Percentiles rank a stretch among this genome's conserved stretches.
Evolutionary conservation across 495 filamentous ascomycete species (phyloP).

Genomic region (Penicillium antarcticum): DNA sequence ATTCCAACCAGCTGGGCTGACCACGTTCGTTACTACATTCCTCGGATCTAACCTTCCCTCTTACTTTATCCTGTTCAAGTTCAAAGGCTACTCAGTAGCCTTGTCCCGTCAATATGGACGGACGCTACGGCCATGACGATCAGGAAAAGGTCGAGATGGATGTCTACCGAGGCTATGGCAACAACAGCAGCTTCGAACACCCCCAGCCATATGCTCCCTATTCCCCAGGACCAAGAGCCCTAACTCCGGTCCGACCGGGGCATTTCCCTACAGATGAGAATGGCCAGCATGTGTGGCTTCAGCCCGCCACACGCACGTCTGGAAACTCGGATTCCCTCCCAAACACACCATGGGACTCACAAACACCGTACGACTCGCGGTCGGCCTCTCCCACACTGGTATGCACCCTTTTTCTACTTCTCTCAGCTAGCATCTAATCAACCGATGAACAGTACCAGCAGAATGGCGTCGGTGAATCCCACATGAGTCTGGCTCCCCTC

Average conservation of each 20-base stretch:
- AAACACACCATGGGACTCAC: conserved; percentile 9
- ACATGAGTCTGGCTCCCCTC: conserved; percentile 23
- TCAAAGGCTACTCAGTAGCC: background rate
- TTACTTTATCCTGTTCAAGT: background rate
- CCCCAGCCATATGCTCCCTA: conserved; percentile 8
- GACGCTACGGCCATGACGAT: conserved; percentile 12
- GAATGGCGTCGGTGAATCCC: conserved; percentile 21
- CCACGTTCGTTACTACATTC: conserved; percentile 15
- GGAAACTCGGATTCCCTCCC: conserved; percentile 16
- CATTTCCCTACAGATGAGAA: conserved; percentile 19
- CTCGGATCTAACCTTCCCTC: background rate
- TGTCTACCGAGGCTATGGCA: conserved; percentile 8
- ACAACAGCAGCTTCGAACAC: conserved; percentile 13
- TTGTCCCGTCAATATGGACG: conserved; percentile 3
- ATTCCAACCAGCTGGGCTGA: conserved; percentile 9
- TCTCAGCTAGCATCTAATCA: background rate
- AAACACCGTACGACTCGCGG: conserved; percentile 20
- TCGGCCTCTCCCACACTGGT: conserved; percentile 31
- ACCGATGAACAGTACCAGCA: conserved; percentile 19
- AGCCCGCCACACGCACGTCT: conserved; percentile 17
- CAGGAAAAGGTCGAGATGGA: conserved; percentile 27
- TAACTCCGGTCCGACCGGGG: conserved; percentile 24
- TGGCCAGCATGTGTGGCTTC: conserved; percentile 14
- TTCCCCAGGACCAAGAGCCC: conserved; percentile 9
- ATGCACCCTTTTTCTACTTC: background rate